Conservation (phyloP, 2,329 filamentous ascomycete species). For the Macrophomina pseudophaseolina region DNA sequence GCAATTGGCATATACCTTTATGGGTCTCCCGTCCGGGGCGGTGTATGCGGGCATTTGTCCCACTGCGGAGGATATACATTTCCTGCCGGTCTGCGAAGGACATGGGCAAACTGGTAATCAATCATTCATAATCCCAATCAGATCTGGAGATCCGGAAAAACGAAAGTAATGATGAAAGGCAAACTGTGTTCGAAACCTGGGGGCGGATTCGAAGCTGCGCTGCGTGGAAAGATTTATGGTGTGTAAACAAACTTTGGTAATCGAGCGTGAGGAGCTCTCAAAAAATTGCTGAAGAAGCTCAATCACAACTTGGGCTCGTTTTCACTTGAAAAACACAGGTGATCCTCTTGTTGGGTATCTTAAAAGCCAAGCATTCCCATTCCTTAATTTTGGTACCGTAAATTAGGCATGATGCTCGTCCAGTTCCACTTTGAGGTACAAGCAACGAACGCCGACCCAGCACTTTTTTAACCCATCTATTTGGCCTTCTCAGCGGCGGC, state of each 20-base stretch:
- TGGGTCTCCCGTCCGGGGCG: neutral
- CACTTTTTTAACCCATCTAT: constrained; percentile 55
- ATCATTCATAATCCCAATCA: no score
- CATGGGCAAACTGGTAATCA: no score
- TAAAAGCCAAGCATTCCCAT: constrained; percentile 25
- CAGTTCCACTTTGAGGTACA: constrained; percentile 22
- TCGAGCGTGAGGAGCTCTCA: neutral
- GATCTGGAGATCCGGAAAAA: no score
- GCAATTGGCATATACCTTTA: neutral
- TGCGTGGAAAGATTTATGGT: no score
- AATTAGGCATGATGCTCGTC: constrained; percentile 26
- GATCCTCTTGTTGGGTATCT: constrained; percentile 25
- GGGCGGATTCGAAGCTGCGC: no score
- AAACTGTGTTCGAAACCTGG: no score
- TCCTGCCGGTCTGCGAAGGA: no score
- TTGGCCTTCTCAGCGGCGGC: constrained; percentile 81
- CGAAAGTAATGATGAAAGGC: no score
- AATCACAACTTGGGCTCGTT: neutral
- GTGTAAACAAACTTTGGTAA: no score
- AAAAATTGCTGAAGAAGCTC: no score
- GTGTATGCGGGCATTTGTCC: neutral
- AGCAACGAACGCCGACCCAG: constrained; percentile 27
- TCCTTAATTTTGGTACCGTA: constrained; percentile 25
- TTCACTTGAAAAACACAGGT: constrained; percentile 19
- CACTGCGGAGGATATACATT: no score